A percentile compares a stretch with the other conserved stretches of the same genome.
Evolutionary conservation across 2,329 filamentous ascomycete species (phyloP).

Genomic region (Talaromyces albobiverticillius): DNA sequence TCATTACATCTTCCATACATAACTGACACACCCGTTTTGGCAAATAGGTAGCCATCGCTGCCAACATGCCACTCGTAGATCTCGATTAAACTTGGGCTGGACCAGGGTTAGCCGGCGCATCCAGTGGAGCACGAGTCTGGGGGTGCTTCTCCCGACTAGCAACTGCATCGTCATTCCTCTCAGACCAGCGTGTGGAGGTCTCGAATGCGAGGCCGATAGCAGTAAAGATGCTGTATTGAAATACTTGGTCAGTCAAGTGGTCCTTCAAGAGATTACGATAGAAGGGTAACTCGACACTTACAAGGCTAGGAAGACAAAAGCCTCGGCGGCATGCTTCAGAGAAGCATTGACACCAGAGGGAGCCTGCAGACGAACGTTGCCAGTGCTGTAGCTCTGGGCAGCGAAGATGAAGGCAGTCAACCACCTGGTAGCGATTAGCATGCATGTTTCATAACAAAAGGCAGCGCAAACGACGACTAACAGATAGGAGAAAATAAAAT

Average conservation of each 20-base stretch:
- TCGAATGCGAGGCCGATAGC: constrained; percentile 39
- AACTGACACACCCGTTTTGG: too few relatives aligned
- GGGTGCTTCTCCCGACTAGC: constrained; percentile 24
- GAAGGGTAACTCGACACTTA: constrained; percentile 23
- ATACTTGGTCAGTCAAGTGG: neutral
- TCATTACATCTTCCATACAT: too few relatives aligned
- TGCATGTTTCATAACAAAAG: neutral
- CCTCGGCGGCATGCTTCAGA: constrained; percentile 40
- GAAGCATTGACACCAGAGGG: constrained; percentile 34
- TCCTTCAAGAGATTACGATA: too few relatives aligned
- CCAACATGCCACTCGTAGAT: too few relatives aligned
- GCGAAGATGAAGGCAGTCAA: constrained; percentile 49
- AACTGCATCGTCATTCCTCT: constrained; percentile 20
- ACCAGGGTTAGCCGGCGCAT: too few relatives aligned
- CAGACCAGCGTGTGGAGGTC: constrained; percentile 30
- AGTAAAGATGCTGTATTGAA: constrained; percentile 38
- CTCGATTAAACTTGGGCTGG: too few relatives aligned
- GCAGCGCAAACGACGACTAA: constrained; percentile 20
- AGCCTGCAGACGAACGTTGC: constrained; percentile 28
- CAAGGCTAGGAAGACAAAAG: constrained; percentile 48
- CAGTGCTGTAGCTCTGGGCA: constrained; percentile 42
- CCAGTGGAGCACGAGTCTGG: constrained; percentile 11
- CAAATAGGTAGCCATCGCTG: too few relatives aligned
- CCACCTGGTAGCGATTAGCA: constrained; percentile 32
- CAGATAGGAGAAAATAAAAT: constrained; percentile 48